A percentile compares a stretch with the other conserved stretches of the same genome.
These are phyloP conservation scores for Thraustochytrium sp. DNA, from an alignment of 352 stramenopile species.

Conservation along the genomic window DNA sequence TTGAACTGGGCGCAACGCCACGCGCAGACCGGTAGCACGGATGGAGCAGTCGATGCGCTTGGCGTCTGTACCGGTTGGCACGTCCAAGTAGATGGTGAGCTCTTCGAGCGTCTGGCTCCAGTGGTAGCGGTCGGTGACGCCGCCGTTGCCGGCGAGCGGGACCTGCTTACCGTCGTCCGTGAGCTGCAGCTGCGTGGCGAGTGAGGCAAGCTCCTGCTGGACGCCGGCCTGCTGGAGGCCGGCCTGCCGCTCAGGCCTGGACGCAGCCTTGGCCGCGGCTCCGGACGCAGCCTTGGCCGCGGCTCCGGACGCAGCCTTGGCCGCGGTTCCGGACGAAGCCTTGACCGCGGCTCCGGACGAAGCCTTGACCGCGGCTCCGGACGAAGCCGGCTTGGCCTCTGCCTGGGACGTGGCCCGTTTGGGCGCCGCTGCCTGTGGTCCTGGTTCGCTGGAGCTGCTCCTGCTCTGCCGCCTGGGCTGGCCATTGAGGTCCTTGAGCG, in stretches of 20 bases:
- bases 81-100: conserved; percentile 77
- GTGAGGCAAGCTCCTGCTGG: neutral
- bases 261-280: neutral
- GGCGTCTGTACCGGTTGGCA: conserved; percentile 84
- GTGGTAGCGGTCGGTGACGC: conserved; percentile 83
- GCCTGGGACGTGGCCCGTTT: no score
- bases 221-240: conserved; percentile 48
- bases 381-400: no score
- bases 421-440: no score
- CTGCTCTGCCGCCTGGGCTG: neutral
- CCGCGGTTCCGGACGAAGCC: no score
- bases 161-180: conserved; percentile 69
- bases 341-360: no score
- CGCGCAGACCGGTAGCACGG: conserved; percentile 73
- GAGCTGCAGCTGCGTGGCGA: neutral
- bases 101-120: conserved; percentile 97
- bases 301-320: conserved; percentile 2
- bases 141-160: conserved; percentile 77
- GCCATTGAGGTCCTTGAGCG: conserved; percentile 50
- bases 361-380: no score
- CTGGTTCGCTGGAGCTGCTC: no score
- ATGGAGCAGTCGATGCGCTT: conserved; percentile 85
- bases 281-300: neutral
- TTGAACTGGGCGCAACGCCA: conserved; percentile 63
- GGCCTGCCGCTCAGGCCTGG: neutral